Evolutionary conservation across 352 stramenopile species (phyloP).

Genomic region (Phytophthora rubi): DNA sequence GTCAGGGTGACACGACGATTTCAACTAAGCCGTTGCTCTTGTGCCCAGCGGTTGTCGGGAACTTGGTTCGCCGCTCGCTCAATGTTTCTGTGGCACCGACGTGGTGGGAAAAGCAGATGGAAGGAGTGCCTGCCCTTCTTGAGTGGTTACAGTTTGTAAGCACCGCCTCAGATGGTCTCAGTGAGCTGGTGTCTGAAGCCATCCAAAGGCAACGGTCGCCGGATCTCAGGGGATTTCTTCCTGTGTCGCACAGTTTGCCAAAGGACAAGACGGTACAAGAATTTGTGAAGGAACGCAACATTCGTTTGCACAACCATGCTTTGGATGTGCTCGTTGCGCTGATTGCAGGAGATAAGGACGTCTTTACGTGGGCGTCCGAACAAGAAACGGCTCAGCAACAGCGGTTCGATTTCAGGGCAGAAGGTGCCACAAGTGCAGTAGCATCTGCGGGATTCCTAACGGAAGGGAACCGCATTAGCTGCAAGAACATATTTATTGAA

Average conservation of each 20-base stretch:
- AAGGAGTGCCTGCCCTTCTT: conserved; percentile 54
- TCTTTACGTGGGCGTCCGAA: conserved; percentile 40
- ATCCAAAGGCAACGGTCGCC: conserved; percentile 57
- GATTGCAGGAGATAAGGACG: conserved; percentile 28
- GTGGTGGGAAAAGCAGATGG: conserved; percentile 78
- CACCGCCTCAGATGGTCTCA: conserved; percentile 71
- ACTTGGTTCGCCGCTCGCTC: conserved; percentile 64
- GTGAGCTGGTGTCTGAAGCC: conserved; percentile 71
- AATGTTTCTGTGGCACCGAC: conserved; percentile 73
- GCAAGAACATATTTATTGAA: conserved; percentile 80
- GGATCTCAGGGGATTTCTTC: conserved; percentile 40
- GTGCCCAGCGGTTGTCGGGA: conserved; percentile 54
- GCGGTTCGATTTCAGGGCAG: conserved; percentile 43
- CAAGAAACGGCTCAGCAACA: conserved; percentile 42
- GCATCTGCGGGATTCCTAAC: conserved; percentile 30
- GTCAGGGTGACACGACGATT: conserved; percentile 59
- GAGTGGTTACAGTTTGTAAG: conserved; percentile 82
- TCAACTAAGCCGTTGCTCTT: conserved; percentile 50
- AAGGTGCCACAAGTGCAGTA: conserved; percentile 23
- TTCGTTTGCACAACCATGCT: conserved; percentile 45
- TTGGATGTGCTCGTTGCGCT: conserved; percentile 32
- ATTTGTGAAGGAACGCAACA: conserved; percentile 44
- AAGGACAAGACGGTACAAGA: conserved; percentile 39
- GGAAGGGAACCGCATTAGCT: conserved; percentile 43
- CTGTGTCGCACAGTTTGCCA: conserved; percentile 35